A percentile compares a stretch with the other conserved stretches of the same genome.
Conservation (phyloP, 2,329 filamentous ascomycete genomes). For the Alternaria sp. region DNA sequence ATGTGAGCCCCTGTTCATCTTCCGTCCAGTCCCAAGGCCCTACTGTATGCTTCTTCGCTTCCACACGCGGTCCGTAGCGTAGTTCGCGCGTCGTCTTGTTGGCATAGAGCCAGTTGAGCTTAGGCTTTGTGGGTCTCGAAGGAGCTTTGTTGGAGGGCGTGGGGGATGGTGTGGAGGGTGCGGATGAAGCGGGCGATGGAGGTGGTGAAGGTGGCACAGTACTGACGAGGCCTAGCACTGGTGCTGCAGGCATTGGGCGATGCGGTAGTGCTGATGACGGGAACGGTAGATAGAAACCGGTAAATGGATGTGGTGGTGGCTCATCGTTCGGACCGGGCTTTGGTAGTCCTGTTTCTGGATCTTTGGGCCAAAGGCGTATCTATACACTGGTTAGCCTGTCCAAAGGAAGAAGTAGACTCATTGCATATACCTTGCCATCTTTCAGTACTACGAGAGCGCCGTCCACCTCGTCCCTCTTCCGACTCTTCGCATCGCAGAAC, state of each 20-base stretch:
- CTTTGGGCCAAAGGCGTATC: slow-evolving; percentile 47
- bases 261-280: slow-evolving; percentile 52
- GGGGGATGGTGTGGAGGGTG: slow-evolving; percentile 15
- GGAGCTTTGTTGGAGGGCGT: background rate
- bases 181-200: slow-evolving; percentile 43
- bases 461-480: slow-evolving; percentile 50
- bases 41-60: slow-evolving; percentile 73
- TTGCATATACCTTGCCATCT: slow-evolving; percentile 51
- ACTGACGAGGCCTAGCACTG: slow-evolving; percentile 57
- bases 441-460: slow-evolving; percentile 53
- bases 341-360: slow-evolving; percentile 38
- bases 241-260: slow-evolving; percentile 41
- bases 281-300: slow-evolving; percentile 58
- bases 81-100: slow-evolving; percentile 66
- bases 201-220: slow-evolving; percentile 45
- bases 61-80: slow-evolving; percentile 71
- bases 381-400: slow-evolving; percentile 11
- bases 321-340: slow-evolving; percentile 21
- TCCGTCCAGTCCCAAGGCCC: slow-evolving; percentile 84
- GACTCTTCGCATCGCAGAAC: slow-evolving; percentile 48
- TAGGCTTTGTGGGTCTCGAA: slow-evolving; percentile 50
- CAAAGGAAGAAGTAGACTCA: background rate
- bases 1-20: slow-evolving; percentile 59
- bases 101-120: slow-evolving; percentile 72
- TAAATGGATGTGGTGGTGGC: slow-evolving; percentile 54